These are phyloP conservation scores for Phytophthora nicotianae DNA, from an alignment of 352 stramenopile genomes.

Conservation along the genomic window DNA sequence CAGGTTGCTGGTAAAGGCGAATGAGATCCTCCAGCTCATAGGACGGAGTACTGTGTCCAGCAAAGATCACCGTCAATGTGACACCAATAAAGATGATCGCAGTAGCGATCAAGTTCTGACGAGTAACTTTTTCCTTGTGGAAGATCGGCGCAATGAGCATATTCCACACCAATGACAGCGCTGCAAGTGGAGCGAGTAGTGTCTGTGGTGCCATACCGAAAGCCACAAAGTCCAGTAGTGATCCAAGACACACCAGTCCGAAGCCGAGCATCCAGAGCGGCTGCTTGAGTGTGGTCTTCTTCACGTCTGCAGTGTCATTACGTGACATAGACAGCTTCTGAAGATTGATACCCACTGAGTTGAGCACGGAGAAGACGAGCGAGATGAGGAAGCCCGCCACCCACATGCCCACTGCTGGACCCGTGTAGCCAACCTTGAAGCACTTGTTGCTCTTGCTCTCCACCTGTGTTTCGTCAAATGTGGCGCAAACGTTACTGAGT, in stretches of 20 bases:
- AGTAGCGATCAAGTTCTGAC: conserved; percentile 81
- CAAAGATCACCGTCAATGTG: conserved; percentile 90
- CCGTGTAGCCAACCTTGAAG: conserved; percentile 78
- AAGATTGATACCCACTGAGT: conserved; percentile 91
- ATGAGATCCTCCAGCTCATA: conserved; percentile 90
- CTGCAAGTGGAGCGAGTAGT: conserved; percentile 87
- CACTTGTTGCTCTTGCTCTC: conserved; percentile 76
- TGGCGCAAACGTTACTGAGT: conserved; percentile 63
- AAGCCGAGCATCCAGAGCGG: conserved; percentile 91
- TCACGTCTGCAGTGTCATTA: conserved; percentile 67
- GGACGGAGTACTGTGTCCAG: conserved; percentile 80
- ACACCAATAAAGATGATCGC: conserved; percentile 90
- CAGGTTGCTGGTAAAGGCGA: conserved; percentile 73
- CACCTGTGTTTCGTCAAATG: conserved; percentile 43
- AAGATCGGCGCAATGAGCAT: conserved; percentile 92
- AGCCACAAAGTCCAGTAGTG: conserved; percentile 90
- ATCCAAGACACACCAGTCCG: conserved; percentile 78
- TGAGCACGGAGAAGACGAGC: conserved; percentile 88
- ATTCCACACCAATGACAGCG: conserved; percentile 92
- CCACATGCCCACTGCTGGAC: conserved; percentile 83
- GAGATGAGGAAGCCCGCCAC: conserved; percentile 87
- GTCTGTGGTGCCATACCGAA: conserved; percentile 93
- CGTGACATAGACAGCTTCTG: conserved; percentile 90
- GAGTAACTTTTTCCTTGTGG: conserved; percentile 89
- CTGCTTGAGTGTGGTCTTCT: conserved; percentile 83